Conservation (phyloP, 78 protist genomes). For the Bigelowiella natans region DNA sequence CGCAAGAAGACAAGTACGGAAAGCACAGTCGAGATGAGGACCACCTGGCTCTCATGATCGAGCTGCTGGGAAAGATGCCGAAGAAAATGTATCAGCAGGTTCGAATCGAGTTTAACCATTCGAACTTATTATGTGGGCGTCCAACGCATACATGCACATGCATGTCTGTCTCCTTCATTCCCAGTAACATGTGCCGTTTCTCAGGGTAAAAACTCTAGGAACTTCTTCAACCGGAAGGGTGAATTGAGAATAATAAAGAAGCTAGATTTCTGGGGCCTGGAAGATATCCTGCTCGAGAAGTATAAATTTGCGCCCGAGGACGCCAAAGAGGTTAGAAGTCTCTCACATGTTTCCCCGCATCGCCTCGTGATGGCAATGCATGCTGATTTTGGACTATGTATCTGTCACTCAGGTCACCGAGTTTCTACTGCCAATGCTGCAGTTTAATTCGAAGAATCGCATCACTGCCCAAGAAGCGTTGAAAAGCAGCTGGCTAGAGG, state of each 20-base stretch:
- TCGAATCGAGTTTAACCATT: too few species aligned
- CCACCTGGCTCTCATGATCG: slow-evolving; percentile 14
- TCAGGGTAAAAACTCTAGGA: neutral
- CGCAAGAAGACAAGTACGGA: slow-evolving; percentile 28
- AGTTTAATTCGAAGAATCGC: neutral
- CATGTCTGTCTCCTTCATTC: neutral
- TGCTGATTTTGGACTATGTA: too few species aligned
- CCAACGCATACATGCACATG: neutral
- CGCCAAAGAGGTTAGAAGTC: neutral
- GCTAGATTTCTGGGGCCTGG: neutral
- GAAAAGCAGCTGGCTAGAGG: neutral
- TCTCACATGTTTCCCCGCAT: too few species aligned
- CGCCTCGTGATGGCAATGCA: too few species aligned
- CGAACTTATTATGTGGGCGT: too few species aligned
- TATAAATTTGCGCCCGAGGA: neutral
- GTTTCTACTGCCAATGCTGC: neutral
- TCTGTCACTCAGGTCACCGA: too few species aligned
- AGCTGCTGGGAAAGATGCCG: slow-evolving; percentile 7
- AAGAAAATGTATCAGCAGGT: neutral
- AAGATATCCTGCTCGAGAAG: neutral
- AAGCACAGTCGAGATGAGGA: neutral
- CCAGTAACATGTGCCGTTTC: neutral
- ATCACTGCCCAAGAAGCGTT: neutral
- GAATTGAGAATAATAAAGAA: neutral
- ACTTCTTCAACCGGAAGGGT: slow-evolving; percentile 15